Conservation (phyloP, 768 basidiomycete species). For the Boletales sp. region DNA sequence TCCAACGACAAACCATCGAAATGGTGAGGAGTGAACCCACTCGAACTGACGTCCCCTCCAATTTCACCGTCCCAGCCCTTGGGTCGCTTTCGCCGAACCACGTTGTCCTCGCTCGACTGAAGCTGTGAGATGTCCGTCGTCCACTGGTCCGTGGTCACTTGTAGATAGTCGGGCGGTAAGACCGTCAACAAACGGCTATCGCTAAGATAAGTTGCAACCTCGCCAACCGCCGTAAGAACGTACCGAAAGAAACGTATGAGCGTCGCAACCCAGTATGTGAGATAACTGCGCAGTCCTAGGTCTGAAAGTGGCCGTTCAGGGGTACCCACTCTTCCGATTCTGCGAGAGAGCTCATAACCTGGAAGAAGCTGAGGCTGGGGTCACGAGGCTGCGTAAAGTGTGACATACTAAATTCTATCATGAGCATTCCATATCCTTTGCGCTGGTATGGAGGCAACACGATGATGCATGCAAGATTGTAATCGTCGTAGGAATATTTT, state of each 20-base stretch:
- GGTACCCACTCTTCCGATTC: constrained; percentile 76
- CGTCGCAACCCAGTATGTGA: constrained; percentile 82
- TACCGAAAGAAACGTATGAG: constrained; percentile 83
- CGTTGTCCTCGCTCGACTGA: constrained; percentile 32
- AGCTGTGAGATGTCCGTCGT: constrained; percentile 39
- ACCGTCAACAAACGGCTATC: constrained; percentile 55
- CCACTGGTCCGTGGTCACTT: constrained; percentile 42
- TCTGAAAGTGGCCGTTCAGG: constrained; percentile 96
- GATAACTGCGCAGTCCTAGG: constrained; percentile 86
- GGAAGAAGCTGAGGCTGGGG: no score
- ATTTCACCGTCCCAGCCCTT: constrained; percentile 80
- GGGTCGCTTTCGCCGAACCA: constrained; percentile 41
- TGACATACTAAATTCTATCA: constrained; percentile 96
- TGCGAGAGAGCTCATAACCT: constrained; percentile 93
- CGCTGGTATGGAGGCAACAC: constrained; percentile 91
- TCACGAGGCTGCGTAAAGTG: neutral
- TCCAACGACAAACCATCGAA: constrained; percentile 37
- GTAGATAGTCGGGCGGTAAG: constrained; percentile 50
- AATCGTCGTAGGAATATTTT: constrained; percentile 93
- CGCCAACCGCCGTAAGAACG: constrained; percentile 1
- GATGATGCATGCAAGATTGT: constrained; percentile 96
- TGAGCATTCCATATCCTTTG: constrained; percentile 86
- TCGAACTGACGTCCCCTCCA: constrained; percentile 33
- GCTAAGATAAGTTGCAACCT: neutral
- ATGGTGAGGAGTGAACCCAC: constrained; percentile 31